Base-by-base conservation (phyloP, 495 filamentous ascomycete genomes). In the Aspergillus taichungensis region DNA sequence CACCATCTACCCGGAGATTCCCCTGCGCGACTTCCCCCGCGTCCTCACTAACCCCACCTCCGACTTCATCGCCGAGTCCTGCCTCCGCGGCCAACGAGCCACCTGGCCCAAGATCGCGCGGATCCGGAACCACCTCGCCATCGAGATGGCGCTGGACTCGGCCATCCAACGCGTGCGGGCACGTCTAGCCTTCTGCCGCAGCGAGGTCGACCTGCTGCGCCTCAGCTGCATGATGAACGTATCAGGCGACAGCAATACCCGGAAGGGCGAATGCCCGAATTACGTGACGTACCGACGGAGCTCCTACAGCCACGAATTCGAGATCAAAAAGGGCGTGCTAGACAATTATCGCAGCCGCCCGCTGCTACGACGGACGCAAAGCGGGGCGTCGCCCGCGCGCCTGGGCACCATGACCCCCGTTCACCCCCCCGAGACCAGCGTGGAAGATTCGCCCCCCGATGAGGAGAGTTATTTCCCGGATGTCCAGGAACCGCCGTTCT, bases 51-150 rank as follows among this genome's bases (percentile, higher is more conserved):
- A 96, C 45, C 90, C 90, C n/a, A 94, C 85, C 0, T 61, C 78
- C 0, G 87, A 88, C n/a, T 95, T 94, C 64, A 92, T 96, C 84
- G 57, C 79, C 1, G 71, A 84, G 29, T 82, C 86, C 24, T 84
- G 82, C 53, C 61, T 87, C 8, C 72, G 75, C 34, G 90, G 90
- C 13, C 87, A 95, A 60, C 71, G 83, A 47, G 91, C 90, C 18
- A 92, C 89, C 1, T 96, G 90, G 90, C 88, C 90, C 1, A 87
- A 88, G 54, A 63, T 96, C 1, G 83, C 81, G 45, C 79, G 86
- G 8, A 81, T 95, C 45, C 71, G 82, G 34, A 92, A 94, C 53
- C 82, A 87, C 43, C 83, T 83, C 50, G 85, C 88, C 9, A 85
- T 95, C 36, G 90, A 96, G 60, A 66, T 95, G 24, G 87, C 87